Evolutionary conservation across 192 early-diverging fungal species (phyloP).

Genomic region (Podila epicladia): DNA sequence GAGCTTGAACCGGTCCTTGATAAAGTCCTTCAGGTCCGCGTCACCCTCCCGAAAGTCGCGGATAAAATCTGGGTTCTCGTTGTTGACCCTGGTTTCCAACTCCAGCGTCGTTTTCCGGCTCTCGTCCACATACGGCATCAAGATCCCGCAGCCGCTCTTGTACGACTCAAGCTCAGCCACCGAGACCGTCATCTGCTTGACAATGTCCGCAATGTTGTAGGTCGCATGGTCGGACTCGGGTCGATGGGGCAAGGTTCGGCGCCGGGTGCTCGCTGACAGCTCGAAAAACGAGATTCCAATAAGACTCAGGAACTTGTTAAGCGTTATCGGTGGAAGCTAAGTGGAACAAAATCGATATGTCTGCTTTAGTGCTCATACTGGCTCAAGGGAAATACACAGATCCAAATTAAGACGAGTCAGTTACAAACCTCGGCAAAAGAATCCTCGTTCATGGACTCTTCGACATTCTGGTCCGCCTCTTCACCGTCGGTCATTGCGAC

Average conservation of each 20-base stretch:
- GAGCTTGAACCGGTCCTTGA: slow-evolving; percentile 42
- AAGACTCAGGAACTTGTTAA: slow-evolving; percentile 33
- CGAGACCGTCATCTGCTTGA: slow-evolving; percentile 21
- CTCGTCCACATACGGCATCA: slow-evolving; percentile 39
- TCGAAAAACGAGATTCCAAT: slow-evolving; percentile 44
- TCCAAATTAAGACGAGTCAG: no score
- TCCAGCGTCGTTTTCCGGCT: slow-evolving; percentile 15
- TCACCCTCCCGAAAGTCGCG: slow-evolving; percentile 36
- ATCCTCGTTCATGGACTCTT: neutral
- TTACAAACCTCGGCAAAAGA: neutral
- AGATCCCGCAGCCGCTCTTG: slow-evolving; percentile 18
- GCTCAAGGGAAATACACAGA: no score
- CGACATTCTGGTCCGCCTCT: neutral
- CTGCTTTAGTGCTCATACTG: neutral
- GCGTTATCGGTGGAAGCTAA: slow-evolving; percentile 32
- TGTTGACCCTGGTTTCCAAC: slow-evolving; percentile 23
- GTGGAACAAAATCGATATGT: neutral
- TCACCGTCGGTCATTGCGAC: neutral
- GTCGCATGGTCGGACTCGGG: neutral
- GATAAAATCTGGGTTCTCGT: slow-evolving; percentile 39
- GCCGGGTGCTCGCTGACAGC: slow-evolving; percentile 33
- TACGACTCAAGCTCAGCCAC: slow-evolving; percentile 22
- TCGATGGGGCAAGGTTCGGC: slow-evolving; percentile 25
- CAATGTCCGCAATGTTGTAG: slow-evolving; percentile 29
- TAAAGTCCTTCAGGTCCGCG: slow-evolving; percentile 30